Evolutionary conservation across 2,329 filamentous ascomycete species (phyloP).

Genomic region (Botrytis medusae): DNA sequence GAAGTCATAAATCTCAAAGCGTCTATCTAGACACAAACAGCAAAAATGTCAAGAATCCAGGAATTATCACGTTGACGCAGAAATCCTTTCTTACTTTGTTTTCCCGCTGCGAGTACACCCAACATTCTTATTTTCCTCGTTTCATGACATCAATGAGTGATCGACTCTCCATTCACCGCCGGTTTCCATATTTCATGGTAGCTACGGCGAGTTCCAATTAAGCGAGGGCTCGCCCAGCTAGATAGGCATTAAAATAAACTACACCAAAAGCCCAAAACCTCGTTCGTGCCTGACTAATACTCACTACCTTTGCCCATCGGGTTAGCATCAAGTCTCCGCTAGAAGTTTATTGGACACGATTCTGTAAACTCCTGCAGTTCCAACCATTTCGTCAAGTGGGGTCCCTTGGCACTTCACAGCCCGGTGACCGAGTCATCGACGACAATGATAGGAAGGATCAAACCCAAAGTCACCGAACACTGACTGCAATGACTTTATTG

Average conservation of each 20-base stretch:
- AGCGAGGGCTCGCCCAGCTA: constrained; percentile 3
- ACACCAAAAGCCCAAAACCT: constrained; percentile 5
- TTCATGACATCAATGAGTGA: constrained; percentile 5
- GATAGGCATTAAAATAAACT: constrained; percentile 6
- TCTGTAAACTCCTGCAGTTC: constrained; percentile 6
- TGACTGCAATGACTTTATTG: constrained; percentile 5
- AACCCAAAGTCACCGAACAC: constrained; percentile 6
- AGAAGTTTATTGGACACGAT: constrained; percentile 4
- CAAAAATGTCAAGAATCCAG: constrained; percentile 5
- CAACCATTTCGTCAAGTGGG: constrained; percentile 6
- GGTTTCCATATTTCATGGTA: constrained; percentile 7
- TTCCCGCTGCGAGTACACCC: constrained; percentile 3
- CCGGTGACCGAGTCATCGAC: constrained; percentile 5
- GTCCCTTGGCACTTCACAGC: constrained; percentile 4
- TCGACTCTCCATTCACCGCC: constrained; percentile 4
- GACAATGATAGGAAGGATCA: constrained; percentile 5
- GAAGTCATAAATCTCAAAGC: constrained; percentile 7
- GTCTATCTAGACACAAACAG: constrained; percentile 6
- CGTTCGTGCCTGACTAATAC: constrained; percentile 6
- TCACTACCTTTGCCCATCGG: constrained; percentile 5
- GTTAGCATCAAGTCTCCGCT: constrained; percentile 6
- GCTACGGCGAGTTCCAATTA: constrained; percentile 6
- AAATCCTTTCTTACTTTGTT: constrained; percentile 8
- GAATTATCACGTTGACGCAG: constrained; percentile 4
- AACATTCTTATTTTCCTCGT: constrained; percentile 6